phyloP scores from a whole-genome alignment of 208 protist genomes.

The Acanthamoeba sp. region DNA sequence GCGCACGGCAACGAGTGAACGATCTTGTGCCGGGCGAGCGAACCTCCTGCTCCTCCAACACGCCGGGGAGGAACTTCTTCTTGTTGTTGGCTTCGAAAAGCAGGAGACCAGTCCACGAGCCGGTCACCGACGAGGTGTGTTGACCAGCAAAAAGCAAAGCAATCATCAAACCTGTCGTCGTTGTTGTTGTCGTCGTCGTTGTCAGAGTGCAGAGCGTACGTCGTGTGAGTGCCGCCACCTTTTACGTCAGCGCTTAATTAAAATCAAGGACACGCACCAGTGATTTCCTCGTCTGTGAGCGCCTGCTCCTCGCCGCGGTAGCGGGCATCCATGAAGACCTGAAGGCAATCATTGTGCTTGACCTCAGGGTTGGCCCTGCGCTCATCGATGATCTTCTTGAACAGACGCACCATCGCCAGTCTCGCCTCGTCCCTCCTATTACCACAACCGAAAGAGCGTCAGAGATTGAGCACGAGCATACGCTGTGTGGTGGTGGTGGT shows the following conservation, averaged over 20 bases:
- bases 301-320: conserved; percentile 92
- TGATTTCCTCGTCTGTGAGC: conserved; percentile 94
- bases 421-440: conserved; percentile 91
- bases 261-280: conserved; percentile 91
- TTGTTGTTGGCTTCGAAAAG: conserved; percentile 72
- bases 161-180: conserved; percentile 87
- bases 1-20: background rate
- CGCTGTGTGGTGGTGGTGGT: too few relatives aligned
- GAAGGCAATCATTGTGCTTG: conserved; percentile 85
- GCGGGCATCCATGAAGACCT: conserved; percentile 91
- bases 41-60: conserved; percentile 67
- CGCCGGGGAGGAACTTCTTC: conserved; percentile 68
- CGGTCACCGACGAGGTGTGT: conserved; percentile 94
- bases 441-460: too few relatives aligned
- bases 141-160: conserved; percentile 95
- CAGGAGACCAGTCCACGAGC: conserved; percentile 93
- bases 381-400: conserved; percentile 92
- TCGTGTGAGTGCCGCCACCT: too few relatives aligned
- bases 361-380: conserved; percentile 79
- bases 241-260: too few relatives aligned
- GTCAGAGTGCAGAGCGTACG: too few relatives aligned
- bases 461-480: too few relatives aligned
- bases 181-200: too few relatives aligned
- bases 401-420: conserved; percentile 91
- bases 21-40: background rate